Base-by-base conservation (phyloP, 345 rosid genomes). In the Punica granatum region DNA sequence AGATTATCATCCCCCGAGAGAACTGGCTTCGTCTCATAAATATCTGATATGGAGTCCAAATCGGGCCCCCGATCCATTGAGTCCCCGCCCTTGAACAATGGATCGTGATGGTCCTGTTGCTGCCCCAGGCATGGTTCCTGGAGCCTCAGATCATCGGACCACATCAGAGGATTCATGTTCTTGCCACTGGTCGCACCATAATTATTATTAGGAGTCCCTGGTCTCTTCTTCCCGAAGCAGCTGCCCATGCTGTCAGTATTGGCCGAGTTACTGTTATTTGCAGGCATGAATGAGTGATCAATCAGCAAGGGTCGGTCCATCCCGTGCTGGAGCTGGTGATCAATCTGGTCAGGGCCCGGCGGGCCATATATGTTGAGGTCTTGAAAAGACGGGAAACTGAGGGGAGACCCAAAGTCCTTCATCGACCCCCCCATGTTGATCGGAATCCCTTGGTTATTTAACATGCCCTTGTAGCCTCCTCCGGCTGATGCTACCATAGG, bases 361-460 rank as follows among this genome's bases (percentile, higher is more conserved):
- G n/a, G 77, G 30, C 90, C 92, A 35, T 94, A 91, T 7, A 94
- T 80, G 83, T 89, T 91, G 53, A 92, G 97, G 83, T 95, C 99
- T 80, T 95, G 99, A 73, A 92, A 90, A 30, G 78, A 80, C 42
- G 97, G 90, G 66, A 95, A 92, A 72, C 73, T 88, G 63, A 90
- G 90, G 60, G 62, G 62, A 32, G 73, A 70, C 49, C 64, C 63
- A 15, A 42, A 68, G 21, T 61, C 71, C 6, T 39, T 39, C 39
- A 39, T 61, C 16, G 61, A 28, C 3, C 34, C 61, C 13, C 61
- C 61, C 51, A 37, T 68, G 56, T 56, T 61, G 25, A 68, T 37
- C 0, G 71, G 54, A 25, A 61, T 46, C n/a, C 71, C 71, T 39
- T 54, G 62, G 68, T 70, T 64, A 42, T 34, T 65, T 34, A 70